Percentiles rank a stretch among this genome's conserved stretches.
phyloP scores from a whole-genome alignment of 1,139 yeast species.

The Hanseniaspora uvarum region DNA sequence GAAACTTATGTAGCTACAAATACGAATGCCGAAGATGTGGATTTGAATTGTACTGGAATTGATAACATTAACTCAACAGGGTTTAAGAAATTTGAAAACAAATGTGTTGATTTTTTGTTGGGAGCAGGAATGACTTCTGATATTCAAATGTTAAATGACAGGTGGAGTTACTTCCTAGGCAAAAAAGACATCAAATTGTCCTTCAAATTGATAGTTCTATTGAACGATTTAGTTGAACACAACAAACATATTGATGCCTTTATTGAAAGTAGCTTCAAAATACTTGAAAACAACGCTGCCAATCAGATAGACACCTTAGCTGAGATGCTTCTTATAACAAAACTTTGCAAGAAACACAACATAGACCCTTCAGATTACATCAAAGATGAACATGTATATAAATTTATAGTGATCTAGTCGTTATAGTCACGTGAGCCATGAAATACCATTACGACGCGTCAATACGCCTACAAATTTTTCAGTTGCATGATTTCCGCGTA shows the following conservation, averaged over 20 bases:
- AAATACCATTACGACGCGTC: not conserved
- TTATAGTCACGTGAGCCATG: not conserved
- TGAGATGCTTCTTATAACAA: not conserved
- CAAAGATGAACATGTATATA: not conserved
- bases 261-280: not conserved
- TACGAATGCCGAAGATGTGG: not conserved
- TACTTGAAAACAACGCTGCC: not conserved
- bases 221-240: not conserved
- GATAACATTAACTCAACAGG: not conserved
- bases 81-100: not conserved
- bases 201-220: not conserved
- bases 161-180: not conserved
- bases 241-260: not conserved
- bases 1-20: not conserved
- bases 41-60: not conserved
- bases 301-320: not conserved
- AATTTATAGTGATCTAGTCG: not conserved
- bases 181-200: not conserved
- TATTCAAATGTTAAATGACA: not conserved
- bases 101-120: not conserved
- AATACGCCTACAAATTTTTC: not conserved
- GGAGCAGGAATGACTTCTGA: not conserved
- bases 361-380: not conserved
- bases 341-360: not conserved
- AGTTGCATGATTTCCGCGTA: not conserved